These are phyloP conservation scores for Mycena indigotica DNA, from an alignment of 768 basidiomycete species.

Conservation along the genomic window DNA sequence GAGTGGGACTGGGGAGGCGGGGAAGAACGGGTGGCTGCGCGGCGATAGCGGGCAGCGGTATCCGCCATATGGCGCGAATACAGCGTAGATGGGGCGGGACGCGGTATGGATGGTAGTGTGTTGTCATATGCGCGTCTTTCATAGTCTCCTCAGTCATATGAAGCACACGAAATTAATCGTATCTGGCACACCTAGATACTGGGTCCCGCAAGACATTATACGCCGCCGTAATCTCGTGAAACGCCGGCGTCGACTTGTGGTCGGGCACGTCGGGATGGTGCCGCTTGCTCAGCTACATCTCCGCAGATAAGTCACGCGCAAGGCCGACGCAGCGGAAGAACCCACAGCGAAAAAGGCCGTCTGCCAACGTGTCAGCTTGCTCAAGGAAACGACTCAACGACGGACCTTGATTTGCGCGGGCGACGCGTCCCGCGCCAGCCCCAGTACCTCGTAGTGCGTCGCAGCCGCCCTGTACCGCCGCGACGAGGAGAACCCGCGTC, in stretches of 20 bases:
- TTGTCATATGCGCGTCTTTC: slow-evolving; percentile 22
- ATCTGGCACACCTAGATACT: slow-evolving; percentile 13
- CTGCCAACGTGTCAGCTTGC: slow-evolving; percentile 5
- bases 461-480: slow-evolving; percentile 2
- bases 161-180: neutral
- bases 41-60: slow-evolving; percentile 20
- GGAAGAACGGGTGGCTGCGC: slow-evolving; percentile 4
- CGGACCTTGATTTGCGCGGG: slow-evolving; percentile 15
- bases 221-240: slow-evolving; percentile 19
- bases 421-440: slow-evolving; percentile 1
- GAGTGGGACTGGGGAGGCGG: neutral
- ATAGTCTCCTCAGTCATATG: neutral
- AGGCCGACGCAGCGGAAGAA: neutral
- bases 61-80: slow-evolving; percentile 18
- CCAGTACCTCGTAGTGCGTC: slow-evolving; percentile 21
- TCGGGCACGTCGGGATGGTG: slow-evolving; percentile 21
- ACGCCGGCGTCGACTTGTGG: slow-evolving; percentile 15
- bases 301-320: neutral
- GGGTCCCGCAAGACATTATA: slow-evolving; percentile 21
- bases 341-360: slow-evolving; percentile 18
- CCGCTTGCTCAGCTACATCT: slow-evolving; percentile 13
- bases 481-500: slow-evolving; percentile 16
- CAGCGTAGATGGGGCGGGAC: slow-evolving; percentile 6
- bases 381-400: neutral
- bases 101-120: slow-evolving; percentile 10